Evolutionary conservation across 2,329 filamentous ascomycete species (phyloP).

Genomic region (Mollisiaceae sp.): DNA sequence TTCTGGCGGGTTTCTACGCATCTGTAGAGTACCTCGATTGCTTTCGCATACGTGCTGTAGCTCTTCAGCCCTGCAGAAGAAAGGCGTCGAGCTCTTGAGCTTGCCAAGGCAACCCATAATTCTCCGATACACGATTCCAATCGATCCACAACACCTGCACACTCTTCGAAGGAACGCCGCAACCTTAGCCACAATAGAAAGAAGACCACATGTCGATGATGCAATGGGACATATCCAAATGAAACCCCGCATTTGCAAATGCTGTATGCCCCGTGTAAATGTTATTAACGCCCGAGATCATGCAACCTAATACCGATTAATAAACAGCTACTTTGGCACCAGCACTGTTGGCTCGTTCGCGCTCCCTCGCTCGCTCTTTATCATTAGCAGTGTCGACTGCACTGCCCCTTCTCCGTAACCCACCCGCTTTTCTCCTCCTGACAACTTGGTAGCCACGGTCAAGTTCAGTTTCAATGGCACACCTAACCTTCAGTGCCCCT

Average conservation of each 20-base stretch:
- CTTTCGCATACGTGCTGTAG: neutral
- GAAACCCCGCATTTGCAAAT: slow-evolving; percentile 6
- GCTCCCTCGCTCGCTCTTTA: slow-evolving; percentile 33
- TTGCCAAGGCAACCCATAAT: neutral
- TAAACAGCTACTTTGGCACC: slow-evolving; percentile 30
- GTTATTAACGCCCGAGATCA: slow-evolving; percentile 16
- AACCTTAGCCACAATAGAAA: neutral
- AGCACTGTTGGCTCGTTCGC: slow-evolving; percentile 37
- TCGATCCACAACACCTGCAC: neutral
- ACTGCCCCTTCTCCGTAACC: slow-evolving; percentile 41
- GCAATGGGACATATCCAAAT: neutral
- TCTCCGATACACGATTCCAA: neutral
- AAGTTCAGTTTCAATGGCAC: slow-evolving; percentile 85
- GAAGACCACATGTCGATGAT: neutral
- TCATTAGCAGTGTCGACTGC: slow-evolving; percentile 38
- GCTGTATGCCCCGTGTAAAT: slow-evolving; percentile 6
- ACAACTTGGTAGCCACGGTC: slow-evolving; percentile 85
- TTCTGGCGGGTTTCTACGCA: slow-evolving; percentile 6
- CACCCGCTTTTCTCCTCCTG: slow-evolving; percentile 54
- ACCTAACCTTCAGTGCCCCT: slow-evolving; percentile 79
- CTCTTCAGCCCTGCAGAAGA: neutral
- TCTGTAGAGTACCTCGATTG: neutral
- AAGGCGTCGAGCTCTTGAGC: neutral
- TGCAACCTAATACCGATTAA: slow-evolving; percentile 11
- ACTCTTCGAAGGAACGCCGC: neutral